phyloP scores from a whole-genome alignment of 371 early-diverging fungal genomes.

The Rhizopus stolonifer region DNA sequence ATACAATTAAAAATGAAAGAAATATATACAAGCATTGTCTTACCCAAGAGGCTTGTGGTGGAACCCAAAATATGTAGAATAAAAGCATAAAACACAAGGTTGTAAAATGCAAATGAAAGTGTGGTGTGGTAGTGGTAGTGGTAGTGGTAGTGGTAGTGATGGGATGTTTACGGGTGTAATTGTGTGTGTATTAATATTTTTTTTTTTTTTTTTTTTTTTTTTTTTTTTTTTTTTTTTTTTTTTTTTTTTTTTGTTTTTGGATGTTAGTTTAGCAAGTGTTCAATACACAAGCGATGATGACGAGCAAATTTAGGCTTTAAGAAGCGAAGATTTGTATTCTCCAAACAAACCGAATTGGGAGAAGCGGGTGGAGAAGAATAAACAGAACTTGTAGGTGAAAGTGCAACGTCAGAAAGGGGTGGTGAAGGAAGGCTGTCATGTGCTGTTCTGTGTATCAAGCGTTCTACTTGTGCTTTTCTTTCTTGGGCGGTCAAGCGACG shows the following conservation, averaged over 20 bases:
- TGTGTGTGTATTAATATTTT: not conserved
- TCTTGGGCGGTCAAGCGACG: slow-evolving; percentile 28
- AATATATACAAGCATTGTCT: too few relatives aligned
- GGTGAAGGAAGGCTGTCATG: slow-evolving; percentile 1
- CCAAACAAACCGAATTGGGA: slow-evolving; percentile 3
- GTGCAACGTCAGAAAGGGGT: not conserved
- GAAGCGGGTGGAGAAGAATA: slow-evolving; percentile 2
- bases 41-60: too few relatives aligned
- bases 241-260: too few relatives aligned
- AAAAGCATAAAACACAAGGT: too few relatives aligned
- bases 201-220: too few relatives aligned
- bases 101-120: not conserved
- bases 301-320: slow-evolving; percentile 14
- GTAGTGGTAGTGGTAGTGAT: too few relatives aligned
- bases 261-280: too few relatives aligned
- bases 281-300: too few relatives aligned
- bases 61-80: too few relatives aligned
- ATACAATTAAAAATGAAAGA: too few relatives aligned
- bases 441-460: slow-evolving; percentile 25
- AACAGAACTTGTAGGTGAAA: not conserved
- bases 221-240: too few relatives aligned
- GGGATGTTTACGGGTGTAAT: not conserved
- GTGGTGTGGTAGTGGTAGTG: not conserved
- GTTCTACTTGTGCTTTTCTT: slow-evolving; percentile 26
- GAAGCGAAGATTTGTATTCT: slow-evolving; percentile 6